Conservation (phyloP, 2,329 filamentous ascomycete genomes). For the Colletotrichum sp. region DNA sequence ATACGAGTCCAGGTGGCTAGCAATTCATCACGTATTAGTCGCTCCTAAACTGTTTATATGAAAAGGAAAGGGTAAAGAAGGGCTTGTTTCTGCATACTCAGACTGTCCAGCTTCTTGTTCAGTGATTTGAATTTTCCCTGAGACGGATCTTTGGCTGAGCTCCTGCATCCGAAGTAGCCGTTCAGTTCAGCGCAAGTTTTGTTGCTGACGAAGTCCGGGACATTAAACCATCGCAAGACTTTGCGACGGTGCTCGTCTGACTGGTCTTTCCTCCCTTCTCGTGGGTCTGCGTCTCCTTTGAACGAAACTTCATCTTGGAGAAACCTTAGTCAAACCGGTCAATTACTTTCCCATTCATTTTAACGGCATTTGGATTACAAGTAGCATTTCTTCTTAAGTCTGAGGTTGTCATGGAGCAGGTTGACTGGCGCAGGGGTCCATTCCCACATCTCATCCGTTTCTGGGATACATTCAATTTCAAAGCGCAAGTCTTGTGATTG, state of each 20-base stretch:
- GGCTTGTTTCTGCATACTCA: not conserved
- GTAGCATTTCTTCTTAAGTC: not conserved
- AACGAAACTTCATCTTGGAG: not conserved
- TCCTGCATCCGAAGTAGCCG: not conserved
- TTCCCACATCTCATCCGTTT: not conserved
- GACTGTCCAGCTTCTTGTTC: not conserved
- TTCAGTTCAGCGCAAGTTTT: not conserved
- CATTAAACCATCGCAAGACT: not conserved
- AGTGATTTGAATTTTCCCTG: not conserved
- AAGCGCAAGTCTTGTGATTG: not conserved
- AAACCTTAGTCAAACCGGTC: not conserved
- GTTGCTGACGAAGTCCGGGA: not conserved
- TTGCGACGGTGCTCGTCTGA: not conserved
- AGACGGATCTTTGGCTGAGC: not conserved
- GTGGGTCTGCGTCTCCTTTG: not conserved
- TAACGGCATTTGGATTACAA: not conserved
- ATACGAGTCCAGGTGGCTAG: not conserved
- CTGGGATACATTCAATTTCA: not conserved
- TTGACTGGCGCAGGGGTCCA: not conserved
- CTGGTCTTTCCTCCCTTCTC: not conserved
- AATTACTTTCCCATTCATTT: not conserved
- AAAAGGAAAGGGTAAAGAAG: not conserved
- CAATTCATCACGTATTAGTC: not conserved
- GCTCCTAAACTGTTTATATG: accelerated
- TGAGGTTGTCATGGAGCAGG: not conserved